Evolutionary conservation across 2,329 filamentous ascomycete species (phyloP), one percentile per base, ranked within the genome.

Genomic region (Neonectria coccinea): DNA sequence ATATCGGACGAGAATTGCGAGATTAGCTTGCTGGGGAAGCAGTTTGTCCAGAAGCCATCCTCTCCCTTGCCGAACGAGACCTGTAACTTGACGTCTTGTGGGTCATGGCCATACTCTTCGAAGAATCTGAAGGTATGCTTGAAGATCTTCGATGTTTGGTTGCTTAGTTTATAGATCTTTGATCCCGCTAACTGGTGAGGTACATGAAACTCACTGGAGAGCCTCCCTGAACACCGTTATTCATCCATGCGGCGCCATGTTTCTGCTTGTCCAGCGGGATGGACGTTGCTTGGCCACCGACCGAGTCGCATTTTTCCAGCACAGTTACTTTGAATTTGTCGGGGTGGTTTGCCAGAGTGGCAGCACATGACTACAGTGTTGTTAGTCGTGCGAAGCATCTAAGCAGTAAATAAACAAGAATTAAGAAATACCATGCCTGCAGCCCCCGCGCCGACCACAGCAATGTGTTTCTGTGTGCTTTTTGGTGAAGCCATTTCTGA

Each of bases 41-140:
- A 87, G 63, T 91, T 91, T 5, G 86, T 88, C 88, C 88, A 91
- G 78, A 91, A 91, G 8, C 81, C 80, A 41, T 88, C 83, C 16
- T 76, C 68, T 20, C 83, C 87, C 71, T 89, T 90, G 81, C 83
- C 83, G 70, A 91, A 91, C 0, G 88, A 86, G 4, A 91, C 84
- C 72, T 90, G 87, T 6, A 90, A 80, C 66, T 86, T 82, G 44
- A 90, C 85, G 9, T 87, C 84, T 67, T 88, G 82, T 3, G 88
- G 82, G 56, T 85, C 81, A 69, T 85, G 82, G 12, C 84, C 84
- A 67, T 89, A 84, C 54, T 84, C 80, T 5, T 83, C 80, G 71
- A 90, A 90, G 83, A 89, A 89, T 56, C 86, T 86, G 81, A 90
- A 86, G 0, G 88, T 90, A 71, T 91, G 88, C 72, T 90, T 87